Percentiles rank a stretch among this genome's conserved stretches.
Conservation (phyloP, 2,329 filamentous ascomycete species). For the Alternaria ventricosa region DNA sequence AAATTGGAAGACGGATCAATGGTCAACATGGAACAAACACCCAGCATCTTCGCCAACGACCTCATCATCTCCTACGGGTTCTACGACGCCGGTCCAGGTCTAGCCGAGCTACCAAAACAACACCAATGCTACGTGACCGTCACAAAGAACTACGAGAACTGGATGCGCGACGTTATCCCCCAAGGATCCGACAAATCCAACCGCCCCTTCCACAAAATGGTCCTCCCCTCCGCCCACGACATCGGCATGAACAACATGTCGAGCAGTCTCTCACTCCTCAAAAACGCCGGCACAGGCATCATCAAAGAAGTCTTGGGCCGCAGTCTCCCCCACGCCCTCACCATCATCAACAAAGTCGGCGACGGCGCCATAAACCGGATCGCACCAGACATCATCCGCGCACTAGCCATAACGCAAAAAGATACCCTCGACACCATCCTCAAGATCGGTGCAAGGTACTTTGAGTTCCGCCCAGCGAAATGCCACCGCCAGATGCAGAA, state of each 20-base stretch:
- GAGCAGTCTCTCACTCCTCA: conserved; percentile 50
- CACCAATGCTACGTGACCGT: conserved; percentile 56
- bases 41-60: conserved; percentile 40
- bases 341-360: conserved; percentile 37
- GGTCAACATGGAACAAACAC: conserved; percentile 41
- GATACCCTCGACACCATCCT: conserved; percentile 55
- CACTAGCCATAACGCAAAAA: conserved; percentile 60
- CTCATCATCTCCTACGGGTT: conserved; percentile 57
- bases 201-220: conserved; percentile 52
- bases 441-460: conserved; percentile 58
- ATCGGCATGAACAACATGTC: conserved; percentile 62
- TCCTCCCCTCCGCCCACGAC: conserved; percentile 57
- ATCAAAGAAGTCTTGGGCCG: conserved; percentile 42
- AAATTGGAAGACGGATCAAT: conserved; percentile 51
- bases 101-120: conserved; percentile 51
- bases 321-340: conserved; percentile 29
- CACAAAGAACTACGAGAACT: conserved; percentile 51
- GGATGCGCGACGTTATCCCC: conserved; percentile 55
- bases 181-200: conserved; percentile 48
- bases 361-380: conserved; percentile 38
- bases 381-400: conserved; percentile 54
- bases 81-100: conserved; percentile 57
- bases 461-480: conserved; percentile 60
- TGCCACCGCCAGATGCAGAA: conserved; percentile 52
- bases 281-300: conserved; percentile 41